Conservation (phyloP, 805 yeast species). For the Barnettozyma populi region DNA sequence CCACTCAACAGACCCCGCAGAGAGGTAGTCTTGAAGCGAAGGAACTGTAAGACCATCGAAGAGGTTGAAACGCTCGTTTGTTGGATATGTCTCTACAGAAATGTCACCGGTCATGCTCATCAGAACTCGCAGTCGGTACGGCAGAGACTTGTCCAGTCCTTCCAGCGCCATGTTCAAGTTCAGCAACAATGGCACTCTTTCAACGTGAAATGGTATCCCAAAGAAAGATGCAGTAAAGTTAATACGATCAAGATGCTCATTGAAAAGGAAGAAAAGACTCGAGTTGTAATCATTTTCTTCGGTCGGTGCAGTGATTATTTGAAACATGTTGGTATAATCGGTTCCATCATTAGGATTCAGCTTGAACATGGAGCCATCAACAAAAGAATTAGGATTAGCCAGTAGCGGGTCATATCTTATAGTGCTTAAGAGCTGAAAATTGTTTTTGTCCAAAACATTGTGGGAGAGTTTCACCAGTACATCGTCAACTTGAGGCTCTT, state of each 20-base stretch:
- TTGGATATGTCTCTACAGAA: constrained; percentile 30
- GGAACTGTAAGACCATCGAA: constrained; percentile 23
- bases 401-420: constrained; percentile 66
- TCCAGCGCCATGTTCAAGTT: constrained; percentile 35
- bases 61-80: constrained; percentile 28
- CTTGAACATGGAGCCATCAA: neutral
- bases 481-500: constrained; percentile 6
- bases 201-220: constrained; percentile 39
- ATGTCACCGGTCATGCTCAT: constrained; percentile 33
- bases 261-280: constrained; percentile 49
- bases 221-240: constrained; percentile 51
- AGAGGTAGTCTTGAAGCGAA: constrained; percentile 20
- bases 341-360: neutral
- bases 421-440: constrained; percentile 61
- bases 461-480: constrained; percentile 1
- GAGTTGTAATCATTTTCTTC: constrained; percentile 13
- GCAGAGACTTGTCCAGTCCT: constrained; percentile 25
- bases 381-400: constrained; percentile 22
- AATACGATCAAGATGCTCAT: constrained; percentile 59
- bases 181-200: constrained; percentile 36
- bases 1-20: constrained; percentile 35
- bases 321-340: neutral
- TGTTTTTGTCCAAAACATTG: constrained; percentile 16
- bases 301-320: neutral
- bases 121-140: constrained; percentile 46